Percentiles rank a stretch among this genome's conserved stretches.
Conservation (phyloP, 345 rosid species). For the Linum trigynum region DNA sequence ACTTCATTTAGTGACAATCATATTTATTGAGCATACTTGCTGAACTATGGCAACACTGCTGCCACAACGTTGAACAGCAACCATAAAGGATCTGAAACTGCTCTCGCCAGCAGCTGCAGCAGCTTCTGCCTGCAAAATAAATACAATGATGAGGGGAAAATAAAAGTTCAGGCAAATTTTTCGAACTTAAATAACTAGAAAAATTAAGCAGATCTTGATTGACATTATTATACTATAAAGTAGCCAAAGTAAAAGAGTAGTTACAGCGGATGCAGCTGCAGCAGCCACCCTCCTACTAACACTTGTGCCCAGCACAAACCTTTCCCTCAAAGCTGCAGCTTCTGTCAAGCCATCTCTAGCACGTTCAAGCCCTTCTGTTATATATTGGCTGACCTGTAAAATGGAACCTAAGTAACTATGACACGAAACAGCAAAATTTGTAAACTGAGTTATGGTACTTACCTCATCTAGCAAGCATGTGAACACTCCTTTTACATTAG, state of each 20-base stretch:
- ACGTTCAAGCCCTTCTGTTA: slow-evolving; percentile 94
- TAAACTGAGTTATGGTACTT: slow-evolving; percentile 23
- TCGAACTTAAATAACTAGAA: slow-evolving; percentile 12
- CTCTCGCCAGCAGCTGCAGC: slow-evolving; percentile 96
- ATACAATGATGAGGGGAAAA: neutral
- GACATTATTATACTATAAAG: neutral
- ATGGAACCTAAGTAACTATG: slow-evolving; percentile 7
- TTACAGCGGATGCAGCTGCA: slow-evolving; percentile 61
- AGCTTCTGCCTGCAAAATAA: slow-evolving; percentile 80
- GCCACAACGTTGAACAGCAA: slow-evolving; percentile 94
- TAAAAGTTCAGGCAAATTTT: neutral
- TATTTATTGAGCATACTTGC: slow-evolving; percentile 21
- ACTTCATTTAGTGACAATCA: slow-evolving; percentile 3
- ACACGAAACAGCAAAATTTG: neutral
- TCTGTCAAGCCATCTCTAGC: slow-evolving; percentile 86
- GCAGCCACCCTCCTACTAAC: slow-evolving; percentile 95
- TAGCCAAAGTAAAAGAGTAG: neutral
- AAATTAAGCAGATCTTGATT: slow-evolving; percentile 48
- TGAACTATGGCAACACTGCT: slow-evolving; percentile 96
- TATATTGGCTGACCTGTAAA: slow-evolving; percentile 71
- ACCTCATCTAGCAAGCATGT: slow-evolving; percentile 89
- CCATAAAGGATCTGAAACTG: slow-evolving; percentile 99
- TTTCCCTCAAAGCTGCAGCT: slow-evolving; percentile 93
- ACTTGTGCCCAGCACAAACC: slow-evolving; percentile 77
- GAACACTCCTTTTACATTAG: slow-evolving; percentile 78